A percentile compares a stretch with the other conserved stretches of the same genome.
Evolutionary conservation across 768 basidiomycete species (phyloP).

Genomic region (Leccinum truebloodii): DNA sequence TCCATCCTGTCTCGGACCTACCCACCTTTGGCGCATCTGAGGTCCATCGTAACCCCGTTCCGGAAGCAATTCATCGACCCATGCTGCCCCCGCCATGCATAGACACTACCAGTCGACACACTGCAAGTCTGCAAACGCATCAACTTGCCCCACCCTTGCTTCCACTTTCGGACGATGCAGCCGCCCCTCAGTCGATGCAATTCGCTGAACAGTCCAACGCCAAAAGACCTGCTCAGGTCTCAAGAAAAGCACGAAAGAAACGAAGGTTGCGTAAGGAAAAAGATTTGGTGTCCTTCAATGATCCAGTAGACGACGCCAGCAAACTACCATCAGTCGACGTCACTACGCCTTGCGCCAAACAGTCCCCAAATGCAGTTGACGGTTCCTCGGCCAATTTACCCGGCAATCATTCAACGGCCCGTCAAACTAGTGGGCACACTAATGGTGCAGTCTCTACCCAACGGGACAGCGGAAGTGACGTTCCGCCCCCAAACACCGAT

Average conservation of each 20-base stretch:
- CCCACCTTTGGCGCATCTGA: slow-evolving; percentile 11
- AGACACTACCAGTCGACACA: neutral
- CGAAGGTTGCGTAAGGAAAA: slow-evolving; percentile 15
- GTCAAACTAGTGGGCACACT: neutral
- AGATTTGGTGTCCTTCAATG: neutral
- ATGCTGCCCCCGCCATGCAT: neutral
- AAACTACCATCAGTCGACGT: neutral
- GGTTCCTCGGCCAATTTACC: neutral
- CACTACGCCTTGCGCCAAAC: slow-evolving; percentile 4
- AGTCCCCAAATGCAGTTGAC: neutral
- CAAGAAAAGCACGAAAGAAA: slow-evolving; percentile 18
- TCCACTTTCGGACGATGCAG: neutral
- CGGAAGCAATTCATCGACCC: neutral
- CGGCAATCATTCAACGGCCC: neutral
- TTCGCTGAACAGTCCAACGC: slow-evolving; percentile 1
- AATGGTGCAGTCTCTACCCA: neutral
- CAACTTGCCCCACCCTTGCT: neutral
- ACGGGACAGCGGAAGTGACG: neutral
- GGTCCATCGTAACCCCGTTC: neutral
- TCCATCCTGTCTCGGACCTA: slow-evolving; percentile 15
- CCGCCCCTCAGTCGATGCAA: slow-evolving; percentile 1
- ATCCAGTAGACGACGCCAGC: neutral
- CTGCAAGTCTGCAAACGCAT: neutral
- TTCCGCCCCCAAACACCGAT: neutral
- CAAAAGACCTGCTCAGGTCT: neutral